Conservation (phyloP, 331 rosid species). For the Malus hybrid region DNA sequence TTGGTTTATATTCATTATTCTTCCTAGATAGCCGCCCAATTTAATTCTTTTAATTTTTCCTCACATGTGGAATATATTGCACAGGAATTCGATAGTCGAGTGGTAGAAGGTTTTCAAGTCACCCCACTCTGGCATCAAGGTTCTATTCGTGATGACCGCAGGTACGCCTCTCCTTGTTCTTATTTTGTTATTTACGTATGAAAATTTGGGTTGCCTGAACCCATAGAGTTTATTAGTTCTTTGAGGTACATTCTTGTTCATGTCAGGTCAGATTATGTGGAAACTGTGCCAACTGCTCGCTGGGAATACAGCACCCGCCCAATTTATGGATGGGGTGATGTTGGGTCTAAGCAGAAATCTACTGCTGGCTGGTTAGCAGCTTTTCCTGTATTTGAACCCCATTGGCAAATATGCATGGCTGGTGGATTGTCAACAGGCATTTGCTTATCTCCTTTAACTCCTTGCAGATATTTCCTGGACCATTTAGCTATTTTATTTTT, state of each 20-base stretch:
- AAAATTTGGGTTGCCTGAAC: neutral
- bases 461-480: conserved; percentile 11
- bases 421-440: conserved; percentile 88
- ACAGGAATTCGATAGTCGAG: conserved; percentile 67
- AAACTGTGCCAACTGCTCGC: conserved; percentile 74
- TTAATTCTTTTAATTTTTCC: neutral
- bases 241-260: neutral
- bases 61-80: conserved; percentile 13
- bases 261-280: conserved; percentile 68
- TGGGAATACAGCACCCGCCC: conserved; percentile 96
- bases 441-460: conserved; percentile 18
- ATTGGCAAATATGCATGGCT: conserved; percentile 98
- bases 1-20: neutral
- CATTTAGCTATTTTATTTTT: neutral
- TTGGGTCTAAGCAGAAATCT: conserved; percentile 73
- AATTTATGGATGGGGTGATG: conserved; percentile 94
- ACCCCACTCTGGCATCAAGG: conserved; percentile 96
- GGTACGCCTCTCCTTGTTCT: conserved; percentile 30
- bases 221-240: neutral
- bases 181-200: neutral
- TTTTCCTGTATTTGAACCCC: conserved; percentile 97
- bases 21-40: neutral
- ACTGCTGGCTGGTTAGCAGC: conserved; percentile 99
- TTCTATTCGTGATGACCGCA: conserved; percentile 80
- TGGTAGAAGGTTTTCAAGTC: conserved; percentile 91